A percentile compares a stretch with the other conserved stretches of the same genome.
These are phyloP conservation scores for Albifimbria verrucaria DNA, from an alignment of 2,329 filamentous ascomycete genomes.

Conservation along the genomic window DNA sequence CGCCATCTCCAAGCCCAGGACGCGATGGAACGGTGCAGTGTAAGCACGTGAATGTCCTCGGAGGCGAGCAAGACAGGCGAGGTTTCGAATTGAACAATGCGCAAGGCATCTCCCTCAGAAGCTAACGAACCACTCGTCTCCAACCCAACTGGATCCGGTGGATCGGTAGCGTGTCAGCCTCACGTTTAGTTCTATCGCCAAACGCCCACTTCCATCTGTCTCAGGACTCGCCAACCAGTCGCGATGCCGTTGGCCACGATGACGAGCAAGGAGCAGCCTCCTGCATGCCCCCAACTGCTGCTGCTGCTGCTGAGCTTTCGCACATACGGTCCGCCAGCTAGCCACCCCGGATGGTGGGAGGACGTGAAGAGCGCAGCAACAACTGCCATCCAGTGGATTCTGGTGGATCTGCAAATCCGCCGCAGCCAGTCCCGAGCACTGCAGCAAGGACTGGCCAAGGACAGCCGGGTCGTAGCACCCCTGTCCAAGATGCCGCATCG, in stretches of 20 bases:
- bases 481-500: not conserved
- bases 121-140: not conserved
- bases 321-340: not conserved
- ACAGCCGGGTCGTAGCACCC: not conserved
- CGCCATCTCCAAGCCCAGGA: no score
- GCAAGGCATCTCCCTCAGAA: no score
- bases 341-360: no score
- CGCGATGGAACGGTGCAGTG: no score
- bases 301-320: not conserved
- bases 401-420: not conserved
- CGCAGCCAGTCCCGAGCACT: not conserved
- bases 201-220: not conserved
- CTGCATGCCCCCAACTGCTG: not conserved
- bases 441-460: not conserved
- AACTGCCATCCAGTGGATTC: not conserved
- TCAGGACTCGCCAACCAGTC: not conserved
- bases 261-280: not conserved
- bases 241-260: no score
- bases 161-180: not conserved
- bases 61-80: no score
- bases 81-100: no score
- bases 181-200: not conserved
- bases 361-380: no score
- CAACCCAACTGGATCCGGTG: not conserved
- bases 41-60: no score